A percentile compares a stretch with the other conserved stretches of the same genome.
phyloP scores from a whole-genome alignment of 140 eudicot genomes.

The Erigeron philadelphicus region DNA sequence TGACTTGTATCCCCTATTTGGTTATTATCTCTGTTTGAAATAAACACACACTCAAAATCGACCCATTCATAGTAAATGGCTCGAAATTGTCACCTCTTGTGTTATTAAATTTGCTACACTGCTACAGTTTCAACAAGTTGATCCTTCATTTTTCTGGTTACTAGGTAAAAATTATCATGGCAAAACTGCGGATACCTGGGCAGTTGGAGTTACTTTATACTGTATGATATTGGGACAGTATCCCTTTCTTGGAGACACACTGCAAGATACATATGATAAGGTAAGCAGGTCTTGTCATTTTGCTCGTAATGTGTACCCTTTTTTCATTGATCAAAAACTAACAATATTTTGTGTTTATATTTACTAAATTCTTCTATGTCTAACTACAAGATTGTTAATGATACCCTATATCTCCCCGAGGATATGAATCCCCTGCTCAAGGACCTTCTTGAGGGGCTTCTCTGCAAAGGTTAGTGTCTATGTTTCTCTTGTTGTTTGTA shows the following conservation, averaged over 20 bases:
- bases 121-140: slow-evolving; percentile 1
- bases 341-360: neutral
- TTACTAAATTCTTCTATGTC: neutral
- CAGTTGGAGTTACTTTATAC: slow-evolving; percentile 87
- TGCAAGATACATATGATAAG: slow-evolving; percentile 90
- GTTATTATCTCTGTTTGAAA: neutral
- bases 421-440: slow-evolving; percentile 63
- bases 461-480: slow-evolving; percentile 72
- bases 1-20: neutral
- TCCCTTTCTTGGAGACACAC: slow-evolving; percentile 92
- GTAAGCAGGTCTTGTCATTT: slow-evolving; percentile 29
- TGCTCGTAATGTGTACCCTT: neutral
- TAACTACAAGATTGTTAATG: slow-evolving; percentile 58
- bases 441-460: slow-evolving; percentile 81
- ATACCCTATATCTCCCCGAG: slow-evolving; percentile 56
- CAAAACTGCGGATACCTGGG: slow-evolving; percentile 96
- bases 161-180: slow-evolving; percentile 81
- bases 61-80: neutral
- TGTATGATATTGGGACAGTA: slow-evolving; percentile 71
- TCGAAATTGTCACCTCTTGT: neutral
- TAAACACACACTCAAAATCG: too few relatives aligned
- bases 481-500: neutral
- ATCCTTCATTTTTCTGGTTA: neutral
- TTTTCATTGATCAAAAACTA: slow-evolving; percentile 17
- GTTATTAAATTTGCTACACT: neutral